These are phyloP conservation scores for Aplosporella prunicola DNA, from an alignment of 2,329 filamentous ascomycete species.

Conservation along the genomic window DNA sequence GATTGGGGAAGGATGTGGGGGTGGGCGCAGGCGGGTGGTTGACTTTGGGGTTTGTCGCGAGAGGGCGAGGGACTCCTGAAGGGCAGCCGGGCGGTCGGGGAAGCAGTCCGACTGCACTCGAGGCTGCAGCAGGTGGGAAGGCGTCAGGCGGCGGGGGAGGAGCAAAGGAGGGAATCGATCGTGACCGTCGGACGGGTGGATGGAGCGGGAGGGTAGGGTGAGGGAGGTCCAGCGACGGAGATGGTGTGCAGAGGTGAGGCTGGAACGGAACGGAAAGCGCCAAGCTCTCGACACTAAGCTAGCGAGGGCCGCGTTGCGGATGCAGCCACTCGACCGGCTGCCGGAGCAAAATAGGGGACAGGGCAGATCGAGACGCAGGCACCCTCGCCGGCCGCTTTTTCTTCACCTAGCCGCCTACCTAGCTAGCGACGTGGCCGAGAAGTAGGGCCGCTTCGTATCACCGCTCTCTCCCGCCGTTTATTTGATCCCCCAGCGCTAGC, in stretches of 20 bases:
- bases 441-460: no score
- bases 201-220: not conserved
- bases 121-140: no score
- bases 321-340: not conserved
- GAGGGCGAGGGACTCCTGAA: not conserved
- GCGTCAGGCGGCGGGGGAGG: no score
- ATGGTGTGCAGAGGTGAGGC: not conserved
- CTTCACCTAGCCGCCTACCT: no score
- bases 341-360: not conserved
- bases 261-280: not conserved
- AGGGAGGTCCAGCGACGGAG: not conserved
- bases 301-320: no score
- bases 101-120: not conserved
- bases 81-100: not conserved
- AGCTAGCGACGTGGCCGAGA: no score
- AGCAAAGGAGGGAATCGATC: not conserved
- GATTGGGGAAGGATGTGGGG: constrained; percentile 13
- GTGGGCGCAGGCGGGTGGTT: constrained; percentile 2
- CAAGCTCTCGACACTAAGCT: no score
- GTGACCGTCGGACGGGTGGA: not conserved
- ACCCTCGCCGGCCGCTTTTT: no score
- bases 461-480: no score
- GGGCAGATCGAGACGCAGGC: not conserved
- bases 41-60: constrained; percentile 6
- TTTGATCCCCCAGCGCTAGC: no score